Evolutionary conservation across 345 rosid genomes (phyloP).

Genomic region (Brassica carinata): DNA sequence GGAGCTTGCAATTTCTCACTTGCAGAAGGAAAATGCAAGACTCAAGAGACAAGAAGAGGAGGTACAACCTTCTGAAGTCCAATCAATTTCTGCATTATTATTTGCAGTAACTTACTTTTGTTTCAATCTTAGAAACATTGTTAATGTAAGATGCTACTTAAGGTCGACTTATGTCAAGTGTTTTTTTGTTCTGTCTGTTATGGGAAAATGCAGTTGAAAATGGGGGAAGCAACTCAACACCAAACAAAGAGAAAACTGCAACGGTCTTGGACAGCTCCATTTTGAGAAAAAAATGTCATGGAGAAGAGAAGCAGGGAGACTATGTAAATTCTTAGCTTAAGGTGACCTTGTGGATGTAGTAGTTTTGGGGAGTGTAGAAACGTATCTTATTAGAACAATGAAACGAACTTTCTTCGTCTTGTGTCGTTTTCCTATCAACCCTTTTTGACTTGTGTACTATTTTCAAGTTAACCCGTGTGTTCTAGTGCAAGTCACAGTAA

Average conservation of each 20-base stretch:
- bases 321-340: constrained; percentile 30
- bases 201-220: constrained; percentile 44
- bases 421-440: constrained; percentile 19
- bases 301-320: neutral
- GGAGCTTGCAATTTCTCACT: constrained; percentile 49
- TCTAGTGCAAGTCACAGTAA: neutral
- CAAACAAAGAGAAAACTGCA: constrained; percentile 50
- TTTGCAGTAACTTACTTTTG: neutral
- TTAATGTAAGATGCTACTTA: constrained; percentile 12
- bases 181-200: neutral
- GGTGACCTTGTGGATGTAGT: constrained; percentile 22
- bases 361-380: constrained; percentile 21
- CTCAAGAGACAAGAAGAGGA: constrained; percentile 60
- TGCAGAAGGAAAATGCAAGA: constrained; percentile 61
- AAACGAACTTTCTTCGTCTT: constrained; percentile 17
- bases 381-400: neutral
- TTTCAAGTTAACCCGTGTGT: constrained; percentile 7
- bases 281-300: constrained; percentile 47
- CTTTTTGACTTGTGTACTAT: constrained; percentile 28
- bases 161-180: neutral
- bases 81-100: neutral
- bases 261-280: constrained; percentile 70
- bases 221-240: constrained; percentile 49
- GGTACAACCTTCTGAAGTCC: constrained; percentile 41
- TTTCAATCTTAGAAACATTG: neutral